phyloP scores from a whole-genome alignment of 768 basidiomycete genomes.

The Mycena floridula region DNA sequence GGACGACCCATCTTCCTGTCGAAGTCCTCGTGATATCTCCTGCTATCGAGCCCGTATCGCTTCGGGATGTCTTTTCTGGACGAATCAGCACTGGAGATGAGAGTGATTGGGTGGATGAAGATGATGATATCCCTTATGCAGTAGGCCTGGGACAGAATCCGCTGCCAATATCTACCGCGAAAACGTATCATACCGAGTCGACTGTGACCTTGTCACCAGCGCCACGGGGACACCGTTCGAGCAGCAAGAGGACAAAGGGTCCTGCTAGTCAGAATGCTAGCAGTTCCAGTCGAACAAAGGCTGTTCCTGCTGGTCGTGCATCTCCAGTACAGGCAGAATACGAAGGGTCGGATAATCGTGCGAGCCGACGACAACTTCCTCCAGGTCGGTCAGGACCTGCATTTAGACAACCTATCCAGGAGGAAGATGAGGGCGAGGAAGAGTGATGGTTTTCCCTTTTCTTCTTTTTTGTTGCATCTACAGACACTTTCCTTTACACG shows the following conservation, averaged over 20 bases:
- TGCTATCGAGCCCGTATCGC: constrained; percentile 36
- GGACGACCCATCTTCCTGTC: constrained; percentile 60
- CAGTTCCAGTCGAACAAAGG: constrained; percentile 34
- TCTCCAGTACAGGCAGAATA: constrained; percentile 59
- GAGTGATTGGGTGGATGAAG: constrained; percentile 86
- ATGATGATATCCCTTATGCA: constrained; percentile 72
- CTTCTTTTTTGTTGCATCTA: no score
- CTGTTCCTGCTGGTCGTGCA: constrained; percentile 50
- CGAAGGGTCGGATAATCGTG: constrained; percentile 43
- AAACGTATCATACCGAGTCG: constrained; percentile 24
- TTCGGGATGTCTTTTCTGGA: constrained; percentile 81
- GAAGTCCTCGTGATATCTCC: constrained; percentile 75
- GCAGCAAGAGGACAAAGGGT: constrained; percentile 25
- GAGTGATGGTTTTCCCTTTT: no score
- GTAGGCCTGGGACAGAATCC: constrained; percentile 70
- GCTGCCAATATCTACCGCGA: constrained; percentile 20
- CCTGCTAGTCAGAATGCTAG: constrained; percentile 6
- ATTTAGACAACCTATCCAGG: constrained; percentile 75
- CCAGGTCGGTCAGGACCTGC: constrained; percentile 62
- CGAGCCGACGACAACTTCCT: constrained; percentile 66
- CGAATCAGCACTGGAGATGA: constrained; percentile 63
- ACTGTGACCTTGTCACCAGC: constrained; percentile 47
- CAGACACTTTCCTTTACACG: no score
- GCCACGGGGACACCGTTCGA: constrained; percentile 38
- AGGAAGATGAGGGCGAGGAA: constrained; percentile 83